phyloP scores from a whole-genome alignment of 169 alveolate species.

The Babesia sp. region DNA sequence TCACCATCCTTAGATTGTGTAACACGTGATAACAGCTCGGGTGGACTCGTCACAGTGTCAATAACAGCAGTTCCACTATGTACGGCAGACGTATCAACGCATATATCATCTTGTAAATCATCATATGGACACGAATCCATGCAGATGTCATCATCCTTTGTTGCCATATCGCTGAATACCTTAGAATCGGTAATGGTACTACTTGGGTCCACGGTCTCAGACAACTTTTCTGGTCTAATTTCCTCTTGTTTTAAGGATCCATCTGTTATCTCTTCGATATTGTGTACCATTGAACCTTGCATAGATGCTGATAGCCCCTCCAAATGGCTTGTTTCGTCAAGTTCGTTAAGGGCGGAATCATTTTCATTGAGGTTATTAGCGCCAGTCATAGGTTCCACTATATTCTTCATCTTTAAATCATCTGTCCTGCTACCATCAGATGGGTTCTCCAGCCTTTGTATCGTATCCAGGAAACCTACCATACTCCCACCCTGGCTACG shows the following conservation, averaged over 20 bases:
- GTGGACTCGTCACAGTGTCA: background rate
- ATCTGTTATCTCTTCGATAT: slow-evolving; percentile 9
- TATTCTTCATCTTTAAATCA: background rate
- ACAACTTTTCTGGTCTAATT: background rate
- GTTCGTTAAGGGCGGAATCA: slow-evolving; percentile 14
- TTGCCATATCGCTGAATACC: background rate
- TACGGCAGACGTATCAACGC: slow-evolving; percentile 13
- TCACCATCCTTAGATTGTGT: background rate
- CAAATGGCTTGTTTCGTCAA: slow-evolving; percentile 13
- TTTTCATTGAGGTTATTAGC: slow-evolving; percentile 1
- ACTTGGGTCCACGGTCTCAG: background rate
- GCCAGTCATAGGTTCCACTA: background rate
- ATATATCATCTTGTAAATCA: background rate
- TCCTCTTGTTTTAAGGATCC: background rate
- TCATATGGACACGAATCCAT: background rate
- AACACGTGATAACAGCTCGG: slow-evolving; percentile 6
- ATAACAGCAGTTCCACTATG: background rate
- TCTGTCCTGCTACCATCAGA: background rate
- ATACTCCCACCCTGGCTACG: slow-evolving; percentile 16
- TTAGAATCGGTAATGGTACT: background rate
- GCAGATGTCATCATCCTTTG: background rate
- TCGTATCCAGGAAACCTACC: slow-evolving; percentile 24
- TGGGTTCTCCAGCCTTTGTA: slow-evolving; percentile 15
- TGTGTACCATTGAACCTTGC: slow-evolving; percentile 9
- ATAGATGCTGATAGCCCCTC: slow-evolving; percentile 31